Conservation (phyloP, 2,329 filamentous ascomycete genomes). For the Delphinella strobiligena region DNA sequence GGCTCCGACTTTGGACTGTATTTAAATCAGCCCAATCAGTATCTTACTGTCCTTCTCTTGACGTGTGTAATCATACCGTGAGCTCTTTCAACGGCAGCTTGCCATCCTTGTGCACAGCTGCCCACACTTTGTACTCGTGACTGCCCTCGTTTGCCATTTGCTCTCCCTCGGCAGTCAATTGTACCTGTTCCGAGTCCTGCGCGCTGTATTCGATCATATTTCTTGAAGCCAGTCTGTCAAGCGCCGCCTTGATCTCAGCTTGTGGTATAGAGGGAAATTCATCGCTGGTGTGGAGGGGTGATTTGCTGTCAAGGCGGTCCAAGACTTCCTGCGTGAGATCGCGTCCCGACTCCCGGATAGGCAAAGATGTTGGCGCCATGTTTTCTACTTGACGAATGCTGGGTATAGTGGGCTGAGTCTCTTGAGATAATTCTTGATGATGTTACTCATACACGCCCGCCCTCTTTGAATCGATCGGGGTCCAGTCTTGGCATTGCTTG, state of each 20-base stretch:
- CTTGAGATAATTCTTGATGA: too few relatives aligned
- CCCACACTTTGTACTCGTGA: conserved; percentile 41
- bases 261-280: conserved; percentile 23
- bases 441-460: too few relatives aligned
- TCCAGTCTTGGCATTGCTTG: too few relatives aligned
- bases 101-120: conserved; percentile 32
- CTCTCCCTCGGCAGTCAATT: conserved; percentile 70
- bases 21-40: neutral
- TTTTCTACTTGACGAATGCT: too few relatives aligned
- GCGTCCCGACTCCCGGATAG: too few relatives aligned
- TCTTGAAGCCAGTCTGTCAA: conserved; percentile 74
- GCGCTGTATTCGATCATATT: conserved; percentile 81
- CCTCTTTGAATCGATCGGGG: too few relatives aligned
- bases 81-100: conserved; percentile 35
- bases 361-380: too few relatives aligned
- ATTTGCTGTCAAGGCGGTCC: conserved; percentile 45
- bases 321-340: conserved; percentile 69
- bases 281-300: conserved; percentile 18
- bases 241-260: conserved; percentile 61
- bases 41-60: neutral
- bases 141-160: conserved; percentile 48
- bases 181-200: conserved; percentile 63
- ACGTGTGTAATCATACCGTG: conserved; percentile 21
- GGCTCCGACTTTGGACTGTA: conserved; percentile 52
- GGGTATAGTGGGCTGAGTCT: too few relatives aligned